phyloP scores from a whole-genome alignment of 2,329 filamentous ascomycete genomes.

The Chalara sp. region DNA sequence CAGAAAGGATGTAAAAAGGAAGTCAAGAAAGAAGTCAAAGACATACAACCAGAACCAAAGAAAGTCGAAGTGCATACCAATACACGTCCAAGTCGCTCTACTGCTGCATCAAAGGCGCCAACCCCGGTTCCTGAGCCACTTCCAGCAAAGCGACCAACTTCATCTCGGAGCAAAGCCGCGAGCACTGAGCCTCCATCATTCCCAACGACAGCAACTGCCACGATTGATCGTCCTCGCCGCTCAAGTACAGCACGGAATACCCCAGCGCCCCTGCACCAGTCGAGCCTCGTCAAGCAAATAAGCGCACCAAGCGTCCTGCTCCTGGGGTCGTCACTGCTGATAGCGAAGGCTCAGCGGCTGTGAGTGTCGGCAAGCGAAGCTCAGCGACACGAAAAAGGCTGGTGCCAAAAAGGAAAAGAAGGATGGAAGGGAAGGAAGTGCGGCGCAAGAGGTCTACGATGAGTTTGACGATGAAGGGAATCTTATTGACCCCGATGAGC shows the following conservation, averaged over 20 bases:
- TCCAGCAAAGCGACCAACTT: slow-evolving; percentile 22
- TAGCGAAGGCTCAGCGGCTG: slow-evolving; percentile 39
- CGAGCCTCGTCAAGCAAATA: slow-evolving; percentile 39
- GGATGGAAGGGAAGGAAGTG: slow-evolving; percentile 33
- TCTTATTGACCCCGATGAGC: slow-evolving; percentile 67
- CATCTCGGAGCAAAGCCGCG: slow-evolving; percentile 26
- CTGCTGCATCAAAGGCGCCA: slow-evolving; percentile 10
- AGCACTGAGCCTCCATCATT: slow-evolving; percentile 19
- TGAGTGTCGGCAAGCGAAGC: slow-evolving; percentile 66
- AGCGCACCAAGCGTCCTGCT: slow-evolving; percentile 62
- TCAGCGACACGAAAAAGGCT: slow-evolving; percentile 59
- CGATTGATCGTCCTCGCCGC: slow-evolving; percentile 25
- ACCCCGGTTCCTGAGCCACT: slow-evolving; percentile 17
- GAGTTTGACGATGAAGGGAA: slow-evolving; percentile 64
- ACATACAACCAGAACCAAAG: slow-evolving; percentile 1
- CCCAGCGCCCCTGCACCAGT: slow-evolving; percentile 24
- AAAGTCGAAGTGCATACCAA: slow-evolving; percentile 4
- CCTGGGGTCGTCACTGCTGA: slow-evolving; percentile 58
- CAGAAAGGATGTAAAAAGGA: slow-evolving; percentile 1
- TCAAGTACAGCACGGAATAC: slow-evolving; percentile 33
- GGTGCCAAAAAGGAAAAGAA: slow-evolving; percentile 35
- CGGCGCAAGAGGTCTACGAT: slow-evolving; percentile 42
- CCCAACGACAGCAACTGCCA: slow-evolving; percentile 11
- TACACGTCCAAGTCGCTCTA: slow-evolving; percentile 13
- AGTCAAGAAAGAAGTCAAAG: slow-evolving; percentile 1